Evolutionary conservation across 176 grass and related monocot species (phyloP).

Genomic region (Oryza nivara): DNA sequence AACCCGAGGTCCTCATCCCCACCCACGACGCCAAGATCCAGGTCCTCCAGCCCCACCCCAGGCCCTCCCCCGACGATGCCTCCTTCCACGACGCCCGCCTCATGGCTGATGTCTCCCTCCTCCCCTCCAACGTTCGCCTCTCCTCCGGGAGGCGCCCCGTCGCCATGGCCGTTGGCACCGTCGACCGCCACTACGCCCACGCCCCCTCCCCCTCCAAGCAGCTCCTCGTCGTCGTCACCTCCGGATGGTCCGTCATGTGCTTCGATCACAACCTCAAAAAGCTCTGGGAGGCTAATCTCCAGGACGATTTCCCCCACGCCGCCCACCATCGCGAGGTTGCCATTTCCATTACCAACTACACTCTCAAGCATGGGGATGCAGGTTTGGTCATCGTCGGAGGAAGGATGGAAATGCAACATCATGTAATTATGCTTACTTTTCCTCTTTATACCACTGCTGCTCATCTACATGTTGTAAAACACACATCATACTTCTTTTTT

Average conservation of each 20-base stretch:
- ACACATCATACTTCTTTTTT: too few species aligned
- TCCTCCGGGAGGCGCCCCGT: constrained; percentile 77
- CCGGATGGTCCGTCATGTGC: constrained; percentile 94
- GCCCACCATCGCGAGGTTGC: constrained; percentile 86
- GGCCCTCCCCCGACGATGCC: constrained; percentile 44
- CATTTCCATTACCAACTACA: constrained; percentile 85
- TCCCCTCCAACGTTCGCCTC: constrained; percentile 75
- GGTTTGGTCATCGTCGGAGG: constrained; percentile 85
- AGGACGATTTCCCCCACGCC: constrained; percentile 81
- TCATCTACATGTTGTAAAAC: too few species aligned
- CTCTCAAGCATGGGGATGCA: constrained; percentile 86
- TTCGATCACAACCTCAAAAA: constrained; percentile 99
- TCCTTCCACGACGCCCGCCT: constrained; percentile 77
- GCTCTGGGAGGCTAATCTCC: constrained; percentile 90
- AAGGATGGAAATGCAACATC: constrained; percentile 97
- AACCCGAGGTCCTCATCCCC: constrained; percentile 83
- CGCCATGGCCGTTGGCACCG: constrained; percentile 77
- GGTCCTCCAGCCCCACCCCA: constrained; percentile 53
- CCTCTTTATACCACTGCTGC: too few species aligned
- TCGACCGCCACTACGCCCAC: constrained; percentile 68
- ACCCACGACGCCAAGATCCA: constrained; percentile 94
- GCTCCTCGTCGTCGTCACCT: constrained; percentile 93
- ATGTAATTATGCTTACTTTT: constrained; percentile 33
- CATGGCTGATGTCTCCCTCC: constrained; percentile 80
- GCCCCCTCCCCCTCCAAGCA: constrained; percentile 61